A percentile compares a stretch with the other conserved stretches of the same genome.
Conservation (phyloP, 768 basidiomycete genomes). For the Serendipita sp. region DNA sequence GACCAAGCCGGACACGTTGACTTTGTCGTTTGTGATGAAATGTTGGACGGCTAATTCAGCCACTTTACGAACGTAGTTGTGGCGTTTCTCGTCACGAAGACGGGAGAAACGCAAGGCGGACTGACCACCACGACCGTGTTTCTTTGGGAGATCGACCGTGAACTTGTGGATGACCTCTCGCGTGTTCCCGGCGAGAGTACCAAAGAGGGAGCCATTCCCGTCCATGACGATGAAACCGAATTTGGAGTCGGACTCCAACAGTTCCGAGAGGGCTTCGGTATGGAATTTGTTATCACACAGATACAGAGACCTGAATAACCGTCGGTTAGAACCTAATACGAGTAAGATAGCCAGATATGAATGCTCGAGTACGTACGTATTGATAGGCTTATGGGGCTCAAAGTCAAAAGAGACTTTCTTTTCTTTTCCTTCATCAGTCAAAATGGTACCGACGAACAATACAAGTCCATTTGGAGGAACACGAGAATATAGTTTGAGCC, state of each 20-base stretch:
- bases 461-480: constrained; percentile 95
- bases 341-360: not conserved
- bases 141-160: constrained; percentile 97
- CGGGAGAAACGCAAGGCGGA: constrained; percentile 99
- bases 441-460: constrained; percentile 92
- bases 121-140: constrained; percentile 99
- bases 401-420: constrained; percentile 99
- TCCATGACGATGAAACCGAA: constrained; percentile 99
- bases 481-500: constrained; percentile 89
- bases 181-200: constrained; percentile 89
- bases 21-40: constrained; percentile 94
- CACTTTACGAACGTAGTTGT: constrained; percentile 99
- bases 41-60: constrained; percentile 94
- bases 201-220: constrained; percentile 93
- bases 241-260: constrained; percentile 90
- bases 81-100: constrained; percentile 95
- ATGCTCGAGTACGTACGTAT: constrained; percentile 48
- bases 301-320: constrained; percentile 65
- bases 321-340: not conserved
- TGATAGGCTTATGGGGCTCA: constrained; percentile 97
- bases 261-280: constrained; percentile 90
- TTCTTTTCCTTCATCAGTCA: constrained; percentile 98
- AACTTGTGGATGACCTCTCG: constrained; percentile 97
- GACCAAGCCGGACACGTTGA: constrained; percentile 91
- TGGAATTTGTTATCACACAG: constrained; percentile 99